Evolutionary conservation across 208 protist species (phyloP).

Genomic region (Trypanosoma vivax): DNA sequence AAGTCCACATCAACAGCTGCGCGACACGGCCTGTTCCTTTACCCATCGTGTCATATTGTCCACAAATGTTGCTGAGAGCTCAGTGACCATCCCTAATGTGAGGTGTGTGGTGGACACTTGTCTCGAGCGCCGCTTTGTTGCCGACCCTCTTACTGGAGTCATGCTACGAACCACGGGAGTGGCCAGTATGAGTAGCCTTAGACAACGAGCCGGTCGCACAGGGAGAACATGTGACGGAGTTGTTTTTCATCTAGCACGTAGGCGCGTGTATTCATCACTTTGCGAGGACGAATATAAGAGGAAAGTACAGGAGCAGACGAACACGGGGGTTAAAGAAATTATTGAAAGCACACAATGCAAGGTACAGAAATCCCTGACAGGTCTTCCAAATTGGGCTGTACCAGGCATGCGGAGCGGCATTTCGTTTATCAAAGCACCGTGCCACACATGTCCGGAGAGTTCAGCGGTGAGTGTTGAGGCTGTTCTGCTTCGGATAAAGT

Average conservation of each 20-base stretch:
- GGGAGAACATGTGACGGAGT: slow-evolving; percentile 67
- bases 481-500: slow-evolving; percentile 52
- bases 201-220: slow-evolving; percentile 54
- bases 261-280: slow-evolving; percentile 17
- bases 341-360: too few species aligned
- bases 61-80: slow-evolving; percentile 75
- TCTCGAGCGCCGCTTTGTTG: slow-evolving; percentile 36
- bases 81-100: slow-evolving; percentile 70
- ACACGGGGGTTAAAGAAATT: neutral
- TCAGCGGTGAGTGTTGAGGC: slow-evolving; percentile 32
- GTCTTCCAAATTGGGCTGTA: too few species aligned
- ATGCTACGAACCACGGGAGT: slow-evolving; percentile 33
- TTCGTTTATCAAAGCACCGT: neutral
- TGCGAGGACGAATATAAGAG: neutral
- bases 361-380: too few species aligned
- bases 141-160: slow-evolving; percentile 51
- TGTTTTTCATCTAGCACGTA: slow-evolving; percentile 58
- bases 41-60: slow-evolving; percentile 53
- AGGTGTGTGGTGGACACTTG: slow-evolving; percentile 61
- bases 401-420: too few species aligned
- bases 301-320: neutral
- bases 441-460: slow-evolving; percentile 3
- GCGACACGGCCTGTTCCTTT: slow-evolving; percentile 24
- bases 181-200: slow-evolving; percentile 32
- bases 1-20: slow-evolving; percentile 48